These are phyloP conservation scores for Termitomyces sp. DNA, from an alignment of 768 basidiomycete species.

Conservation along the genomic window DNA sequence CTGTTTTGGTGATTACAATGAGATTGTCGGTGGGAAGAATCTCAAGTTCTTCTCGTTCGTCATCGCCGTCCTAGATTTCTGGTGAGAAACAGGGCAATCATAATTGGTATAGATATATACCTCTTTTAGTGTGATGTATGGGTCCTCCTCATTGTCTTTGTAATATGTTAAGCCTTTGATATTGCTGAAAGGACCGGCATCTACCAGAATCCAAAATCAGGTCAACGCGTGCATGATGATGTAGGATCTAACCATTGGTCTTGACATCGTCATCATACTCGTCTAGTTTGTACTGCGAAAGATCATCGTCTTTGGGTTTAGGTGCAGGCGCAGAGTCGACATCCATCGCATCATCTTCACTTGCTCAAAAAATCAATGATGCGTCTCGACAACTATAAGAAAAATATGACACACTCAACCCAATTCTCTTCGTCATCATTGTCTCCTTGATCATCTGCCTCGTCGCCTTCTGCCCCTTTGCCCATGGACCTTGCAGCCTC, in stretches of 20 bases:
- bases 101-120: constrained; percentile 38
- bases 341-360: constrained; percentile 59
- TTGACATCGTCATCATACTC: constrained; percentile 82
- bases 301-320: constrained; percentile 52
- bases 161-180: constrained; percentile 95
- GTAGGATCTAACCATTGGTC: constrained; percentile 27
- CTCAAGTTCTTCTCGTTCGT: constrained; percentile 89
- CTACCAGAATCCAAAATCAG: constrained; percentile 31
- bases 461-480: constrained; percentile 60
- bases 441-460: constrained; percentile 56
- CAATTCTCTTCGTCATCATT: constrained; percentile 59
- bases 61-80: constrained; percentile 52
- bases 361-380: constrained; percentile 18
- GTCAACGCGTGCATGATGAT: constrained; percentile 2
- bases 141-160: constrained; percentile 89
- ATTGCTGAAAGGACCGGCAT: constrained; percentile 83
- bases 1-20: constrained; percentile 89
- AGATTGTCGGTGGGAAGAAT: constrained; percentile 90
- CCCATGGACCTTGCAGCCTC: constrained; percentile 73
- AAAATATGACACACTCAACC: constrained; percentile 76
- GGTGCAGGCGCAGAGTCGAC: constrained; percentile 39
- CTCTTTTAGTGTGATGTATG: constrained; percentile 94
- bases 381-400: constrained; percentile 1
- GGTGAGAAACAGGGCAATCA: constrained; percentile 10
- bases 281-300: constrained; percentile 87